Conservation (phyloP, 2,329 filamentous ascomycete species). For the Thielaviopsis euricoi region DNA sequence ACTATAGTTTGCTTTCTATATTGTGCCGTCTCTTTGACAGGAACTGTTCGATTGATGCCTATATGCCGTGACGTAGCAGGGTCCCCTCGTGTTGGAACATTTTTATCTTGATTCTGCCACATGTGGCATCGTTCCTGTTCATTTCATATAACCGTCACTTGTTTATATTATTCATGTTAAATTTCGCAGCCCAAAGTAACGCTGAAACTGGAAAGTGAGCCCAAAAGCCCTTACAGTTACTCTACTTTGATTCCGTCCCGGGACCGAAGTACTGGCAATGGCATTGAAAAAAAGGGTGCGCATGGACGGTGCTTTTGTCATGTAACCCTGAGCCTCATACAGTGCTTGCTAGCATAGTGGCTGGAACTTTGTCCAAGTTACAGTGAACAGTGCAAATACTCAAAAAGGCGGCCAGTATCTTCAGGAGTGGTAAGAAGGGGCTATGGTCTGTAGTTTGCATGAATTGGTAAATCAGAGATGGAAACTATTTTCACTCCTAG, state of each 20-base stretch:
- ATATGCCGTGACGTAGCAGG: neutral
- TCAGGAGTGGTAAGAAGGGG: neutral
- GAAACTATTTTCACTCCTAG: neutral
- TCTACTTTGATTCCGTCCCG: neutral
- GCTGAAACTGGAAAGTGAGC: neutral
- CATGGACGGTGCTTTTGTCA: neutral
- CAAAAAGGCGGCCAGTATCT: neutral
- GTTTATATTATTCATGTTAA: neutral
- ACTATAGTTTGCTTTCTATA: neutral
- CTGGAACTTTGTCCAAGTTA: neutral
- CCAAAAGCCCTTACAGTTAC: neutral
- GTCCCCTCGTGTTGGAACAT: neutral
- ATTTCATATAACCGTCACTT: neutral
- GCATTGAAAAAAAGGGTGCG: neutral
- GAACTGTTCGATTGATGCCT: neutral
- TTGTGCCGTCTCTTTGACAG: neutral
- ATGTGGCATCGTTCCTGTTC: neutral
- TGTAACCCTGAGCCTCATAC: neutral
- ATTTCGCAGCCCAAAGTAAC: neutral
- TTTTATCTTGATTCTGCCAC: neutral
- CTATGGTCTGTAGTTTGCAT: neutral
- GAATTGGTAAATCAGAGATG: neutral
- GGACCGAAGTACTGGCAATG: neutral
- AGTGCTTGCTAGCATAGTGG: no score
- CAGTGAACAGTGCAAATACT: neutral